Base-by-base conservation (phyloP, 2,329 filamentous ascomycete species). In the Fusarium avenaceum region DNA sequence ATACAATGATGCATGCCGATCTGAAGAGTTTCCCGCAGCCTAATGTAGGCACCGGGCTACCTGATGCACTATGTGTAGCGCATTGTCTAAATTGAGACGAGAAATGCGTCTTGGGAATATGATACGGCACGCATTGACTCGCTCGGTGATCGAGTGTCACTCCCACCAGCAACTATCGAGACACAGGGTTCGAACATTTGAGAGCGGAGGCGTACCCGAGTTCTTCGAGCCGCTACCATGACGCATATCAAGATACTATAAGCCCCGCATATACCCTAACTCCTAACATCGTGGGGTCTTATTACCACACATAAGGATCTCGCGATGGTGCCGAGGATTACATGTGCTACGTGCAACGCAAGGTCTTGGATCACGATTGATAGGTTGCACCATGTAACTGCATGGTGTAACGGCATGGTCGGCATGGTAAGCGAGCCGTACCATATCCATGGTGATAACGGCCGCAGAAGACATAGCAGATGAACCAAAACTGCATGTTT, bases 1-100 rank as follows among this genome's bases (percentile, higher is more conserved):
- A 49, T 58, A 45, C 47, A 51, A 44, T 53, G 39, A 67, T 63
- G 44, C 50, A 55, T 55, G 39, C 63, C 65, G 65, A 68, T 66
- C 65, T 54, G 28, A 40, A 46, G 14, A 39, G 42, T 45, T 48
- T 40, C 13, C 35, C 49, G 42, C 35, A 32, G 40, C 54, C 45
- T 40, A 46, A 53, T 44, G 52, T 57, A 60, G 39, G 26, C 42
- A 48, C 33, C 26, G 60, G 57, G 46, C 17, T 50, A 50, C 26
- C 47, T 45, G 28, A 64, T 51, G 49, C 58, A 6, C 20, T 42
- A 51, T 54, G 59, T 33, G 57, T 26, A 11, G 45, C 44, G 45
- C 42, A 38, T 67, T 67, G 57, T 60, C 49, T 61, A 40, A 47
- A 64, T 52, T 52, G 40, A 42, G 61, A 42, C 6, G 24, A 51